These are phyloP conservation scores for Byssochlamys sp. DNA, from an alignment of 2,329 filamentous ascomycete species.

Conservation along the genomic window DNA sequence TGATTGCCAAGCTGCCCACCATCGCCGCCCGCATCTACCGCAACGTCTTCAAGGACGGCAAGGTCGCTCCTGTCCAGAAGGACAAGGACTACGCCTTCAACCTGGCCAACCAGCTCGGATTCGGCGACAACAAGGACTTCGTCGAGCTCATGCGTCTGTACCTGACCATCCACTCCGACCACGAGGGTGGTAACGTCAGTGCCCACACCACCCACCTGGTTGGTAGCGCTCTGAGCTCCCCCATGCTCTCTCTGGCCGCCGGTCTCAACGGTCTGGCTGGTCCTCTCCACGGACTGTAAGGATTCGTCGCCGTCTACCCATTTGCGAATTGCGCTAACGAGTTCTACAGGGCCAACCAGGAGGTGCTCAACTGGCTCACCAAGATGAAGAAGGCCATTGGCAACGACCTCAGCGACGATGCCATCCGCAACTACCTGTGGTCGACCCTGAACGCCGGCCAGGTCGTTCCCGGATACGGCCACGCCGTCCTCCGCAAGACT, in stretches of 20 bases:
- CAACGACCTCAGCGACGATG: constrained; percentile 88
- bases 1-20: constrained; percentile 98
- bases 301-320: background rate
- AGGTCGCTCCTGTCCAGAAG: constrained; percentile 90
- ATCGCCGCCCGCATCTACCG: constrained; percentile 98
- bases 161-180: constrained; percentile 98
- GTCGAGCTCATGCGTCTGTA: constrained; percentile 97
- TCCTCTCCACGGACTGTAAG: constrained; percentile 81
- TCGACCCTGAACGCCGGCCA: constrained; percentile 88
- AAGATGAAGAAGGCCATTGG: constrained; percentile 97
- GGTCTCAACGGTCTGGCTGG: constrained; percentile 97
- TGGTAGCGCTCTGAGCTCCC: constrained; percentile 89
- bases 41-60: constrained; percentile 99
- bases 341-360: constrained; percentile 69
- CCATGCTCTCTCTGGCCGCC: constrained; percentile 90
- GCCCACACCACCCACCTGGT: constrained; percentile 98
- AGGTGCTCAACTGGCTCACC: constrained; percentile 96
- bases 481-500: constrained; percentile 98
- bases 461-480: constrained; percentile 95
- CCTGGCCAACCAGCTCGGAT: constrained; percentile 98
- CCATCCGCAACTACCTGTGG: constrained; percentile 98
- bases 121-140: constrained; percentile 89
- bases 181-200: constrained; percentile 98
- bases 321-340: constrained; percentile 10
- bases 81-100: constrained; percentile 99